A percentile compares a stretch with the other conserved stretches of the same genome.
Evolutionary conservation across 148 eudicot species (phyloP).

Genomic region (Drosera capensis): DNA sequence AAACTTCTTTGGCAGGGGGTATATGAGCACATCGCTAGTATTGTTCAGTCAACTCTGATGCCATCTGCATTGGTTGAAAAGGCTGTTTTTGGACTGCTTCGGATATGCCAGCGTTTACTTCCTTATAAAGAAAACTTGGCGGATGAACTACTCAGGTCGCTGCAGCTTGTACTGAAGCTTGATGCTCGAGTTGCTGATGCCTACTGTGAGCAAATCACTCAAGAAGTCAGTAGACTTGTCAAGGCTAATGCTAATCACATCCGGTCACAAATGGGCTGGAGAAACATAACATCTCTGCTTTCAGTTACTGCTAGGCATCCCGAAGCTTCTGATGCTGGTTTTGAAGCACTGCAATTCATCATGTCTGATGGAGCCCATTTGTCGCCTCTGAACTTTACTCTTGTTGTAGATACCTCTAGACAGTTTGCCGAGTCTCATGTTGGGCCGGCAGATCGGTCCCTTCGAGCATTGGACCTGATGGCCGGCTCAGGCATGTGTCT

Average conservation of each 20-base stretch:
- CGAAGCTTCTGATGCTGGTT: conserved; percentile 65
- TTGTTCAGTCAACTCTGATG: conserved; percentile 55
- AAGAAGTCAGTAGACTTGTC: conserved; percentile 68
- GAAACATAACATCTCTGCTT: conserved; percentile 50
- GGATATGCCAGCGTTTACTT: conserved; percentile 60
- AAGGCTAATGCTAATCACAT: conserved; percentile 72
- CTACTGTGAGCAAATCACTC: conserved; percentile 78
- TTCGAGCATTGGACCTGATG: conserved; percentile 51
- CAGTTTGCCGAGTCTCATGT: conserved; percentile 70
- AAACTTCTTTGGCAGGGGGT: conserved; percentile 77
- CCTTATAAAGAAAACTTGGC: conserved; percentile 80
- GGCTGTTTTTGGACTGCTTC: conserved; percentile 69
- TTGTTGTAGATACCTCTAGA: conserved; percentile 41
- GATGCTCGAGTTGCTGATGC: conserved; percentile 88
- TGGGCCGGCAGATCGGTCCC: conserved; percentile 44
- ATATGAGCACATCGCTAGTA: conserved; percentile 58
- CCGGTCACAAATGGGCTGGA: conserved; percentile 67
- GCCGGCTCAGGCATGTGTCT: conserved; percentile 44
- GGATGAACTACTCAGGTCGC: conserved; percentile 78
- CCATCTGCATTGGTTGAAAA: conserved; percentile 63
- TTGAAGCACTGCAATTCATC: conserved; percentile 42
- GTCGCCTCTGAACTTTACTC: conserved; percentile 44
- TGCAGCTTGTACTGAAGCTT: conserved; percentile 64
- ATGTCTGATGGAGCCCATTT: conserved; percentile 60
- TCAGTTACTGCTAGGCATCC: conserved; percentile 63